A percentile compares a stretch with the other conserved stretches of the same genome.
Evolutionary conservation across 768 basidiomycete genomes (phyloP).

Genomic region (Kockovaella imperatae): DNA sequence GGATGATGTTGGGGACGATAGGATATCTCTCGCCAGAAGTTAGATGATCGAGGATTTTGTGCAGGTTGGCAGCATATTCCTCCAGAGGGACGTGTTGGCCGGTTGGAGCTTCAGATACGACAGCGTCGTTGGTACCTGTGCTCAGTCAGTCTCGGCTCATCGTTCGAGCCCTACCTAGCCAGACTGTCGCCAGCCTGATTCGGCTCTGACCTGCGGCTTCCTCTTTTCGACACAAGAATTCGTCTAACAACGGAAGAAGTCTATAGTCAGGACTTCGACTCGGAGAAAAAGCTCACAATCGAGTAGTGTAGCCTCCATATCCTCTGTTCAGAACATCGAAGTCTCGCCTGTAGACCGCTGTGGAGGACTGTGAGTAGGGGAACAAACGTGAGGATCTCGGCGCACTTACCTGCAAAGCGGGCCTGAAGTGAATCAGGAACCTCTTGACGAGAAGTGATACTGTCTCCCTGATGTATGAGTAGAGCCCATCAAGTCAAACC

Average conservation of each 20-base stretch:
- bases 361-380: too few species aligned
- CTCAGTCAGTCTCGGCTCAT: not conserved
- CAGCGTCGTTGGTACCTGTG: conserved; percentile 26
- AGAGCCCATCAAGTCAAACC: not conserved
- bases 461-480: conserved; percentile 9
- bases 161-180: conserved; percentile 18
- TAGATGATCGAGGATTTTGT: conserved; percentile 8
- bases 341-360: conserved; percentile 13
- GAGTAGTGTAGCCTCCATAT: conserved; percentile 26
- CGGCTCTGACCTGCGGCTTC: conserved; percentile 1
- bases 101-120: not conserved
- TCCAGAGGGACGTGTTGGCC: conserved; percentile 15
- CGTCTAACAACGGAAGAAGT: conserved; percentile 12
- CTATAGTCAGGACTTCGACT: not conserved
- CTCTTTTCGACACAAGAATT: conserved; percentile 21
- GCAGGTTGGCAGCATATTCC: conserved; percentile 13
- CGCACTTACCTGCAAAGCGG: conserved; percentile 10
- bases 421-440: conserved; percentile 9
- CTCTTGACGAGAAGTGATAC: conserved; percentile 17
- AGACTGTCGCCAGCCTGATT: conserved; percentile 25
- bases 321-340: conserved; percentile 26
- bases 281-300: not conserved
- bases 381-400: not conserved
- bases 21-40: conserved; percentile 11
- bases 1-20: conserved; percentile 11